Evolutionary conservation across 345 rosid species (phyloP), one percentile per base, ranked within the genome.

Genomic region (Draba incana): DNA sequence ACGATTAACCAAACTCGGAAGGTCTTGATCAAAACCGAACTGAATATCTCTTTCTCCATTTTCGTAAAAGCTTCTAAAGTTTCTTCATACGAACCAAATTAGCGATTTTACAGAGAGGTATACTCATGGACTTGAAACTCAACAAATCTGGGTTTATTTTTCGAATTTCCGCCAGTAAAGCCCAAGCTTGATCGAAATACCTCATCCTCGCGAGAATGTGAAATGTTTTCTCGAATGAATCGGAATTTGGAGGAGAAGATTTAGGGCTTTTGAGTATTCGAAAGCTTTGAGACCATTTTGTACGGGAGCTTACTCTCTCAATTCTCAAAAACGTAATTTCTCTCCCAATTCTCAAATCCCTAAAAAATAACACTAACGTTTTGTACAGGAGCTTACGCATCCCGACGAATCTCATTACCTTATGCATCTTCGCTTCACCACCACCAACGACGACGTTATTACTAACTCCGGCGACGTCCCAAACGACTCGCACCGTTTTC

Each of bases 341-440:
- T n/a, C n/a, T n/a, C n/a, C n/a, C n/a, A n/a, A n/a, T n/a, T n/a
- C n/a, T n/a, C n/a, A n/a, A n/a, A n/a, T n/a, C n/a, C n/a, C n/a
- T n/a, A n/a, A n/a, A n/a, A n/a, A n/a, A n/a, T n/a, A n/a, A n/a
- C 45, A 85, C 90, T 86, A 70, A 91, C 97, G 96, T 91, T 88
- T 91, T 91, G 84, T 86, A 81, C 6, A 96, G 96, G 16, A 91
- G 97, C 86, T 84, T 83, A 83, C 96, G 92, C 57, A 90, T 88
- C 46, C 97, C 97, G 6, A 88, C 94, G 54, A 90, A 88, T 4
- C 84, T 90, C 92, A 86, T 85, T 12, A 90, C 95, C 77, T 84
- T 82, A 54, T 67, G 90, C 70, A 95, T 83, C 68, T 77, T 78
- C 55, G 16, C 46, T 37, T 43, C 81, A 10, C 45, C 48, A 48